phyloP scores from a whole-genome alignment of 805 yeast species.

The Wickerhamomyces alni region DNA sequence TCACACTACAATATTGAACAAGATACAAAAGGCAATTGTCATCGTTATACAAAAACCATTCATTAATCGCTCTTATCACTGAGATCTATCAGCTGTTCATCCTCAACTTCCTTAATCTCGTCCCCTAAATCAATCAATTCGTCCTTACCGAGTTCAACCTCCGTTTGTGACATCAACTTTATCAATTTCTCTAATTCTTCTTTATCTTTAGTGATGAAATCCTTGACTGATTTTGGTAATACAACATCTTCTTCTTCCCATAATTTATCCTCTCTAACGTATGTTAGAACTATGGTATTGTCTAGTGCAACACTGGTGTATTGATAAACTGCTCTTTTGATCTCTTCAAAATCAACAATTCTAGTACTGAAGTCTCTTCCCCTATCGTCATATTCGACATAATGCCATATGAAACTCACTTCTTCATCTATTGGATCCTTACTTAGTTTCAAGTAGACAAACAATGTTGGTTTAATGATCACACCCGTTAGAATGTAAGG shows the following conservation, averaged over 20 bases:
- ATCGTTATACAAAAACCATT: no score
- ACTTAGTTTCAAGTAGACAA: constrained; percentile 23
- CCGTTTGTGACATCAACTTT: constrained; percentile 14
- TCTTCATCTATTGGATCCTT: constrained; percentile 3
- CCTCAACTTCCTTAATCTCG: background rate
- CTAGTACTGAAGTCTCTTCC: constrained; percentile 21
- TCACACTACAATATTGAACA: no score
- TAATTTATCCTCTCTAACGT: constrained; percentile 26
- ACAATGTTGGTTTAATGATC: constrained; percentile 26
- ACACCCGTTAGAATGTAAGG: constrained; percentile 35
- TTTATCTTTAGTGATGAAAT: constrained; percentile 27
- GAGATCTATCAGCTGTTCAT: background rate
- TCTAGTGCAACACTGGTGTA: constrained; percentile 21
- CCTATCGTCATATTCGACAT: constrained; percentile 23
- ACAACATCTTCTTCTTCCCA: constrained; percentile 3
- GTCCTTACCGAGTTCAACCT: constrained; percentile 5
- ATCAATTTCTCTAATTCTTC: constrained; percentile 15
- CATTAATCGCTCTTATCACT: no score
- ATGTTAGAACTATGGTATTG: constrained; percentile 27
- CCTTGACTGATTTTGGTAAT: constrained; percentile 21
- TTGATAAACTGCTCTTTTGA: constrained; percentile 17
- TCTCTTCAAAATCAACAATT: constrained; percentile 19
- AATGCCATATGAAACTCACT: constrained; percentile 22
- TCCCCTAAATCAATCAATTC: constrained; percentile 5
- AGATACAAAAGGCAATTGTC: no score